Base-by-base conservation (phyloP, 352 stramenopile genomes). In the Globisporangium paddicum region DNA sequence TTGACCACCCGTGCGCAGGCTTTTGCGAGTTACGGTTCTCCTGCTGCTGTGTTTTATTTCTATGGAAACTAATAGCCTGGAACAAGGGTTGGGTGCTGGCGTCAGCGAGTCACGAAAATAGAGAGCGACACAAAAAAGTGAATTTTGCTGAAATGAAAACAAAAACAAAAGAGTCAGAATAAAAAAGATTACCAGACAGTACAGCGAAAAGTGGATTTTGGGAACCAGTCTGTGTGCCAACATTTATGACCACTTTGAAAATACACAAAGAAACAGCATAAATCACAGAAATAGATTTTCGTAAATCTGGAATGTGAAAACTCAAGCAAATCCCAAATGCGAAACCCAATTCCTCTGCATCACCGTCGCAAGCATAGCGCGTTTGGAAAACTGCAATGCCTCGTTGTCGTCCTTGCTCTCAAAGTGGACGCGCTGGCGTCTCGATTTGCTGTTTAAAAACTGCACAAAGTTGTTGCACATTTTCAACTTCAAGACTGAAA, bases 1-100 rank as follows among this genome's bases (percentile, higher is more conserved):
- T 32, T 32, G 28, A 32, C 21, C 10, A 32, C 21, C 10, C 3
- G 44, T 13, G 21, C 21, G 9, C 9, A 13, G 44, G 6, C n/a
- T 50, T 50, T 50, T 50, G 44, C 42, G 28, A 48, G 42, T 48
- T 11, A 28, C 42, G 42, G 42, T 30, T 48, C 41, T 28, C n/a
- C 41, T 28, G n/a, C 1, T 26, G 14, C n/a, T n/a, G n/a, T n/a
- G n/a, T n/a, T n/a, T n/a, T n/a, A 6, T 48, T 48, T 48, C 21
- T 48, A 30, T 48, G 42, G 21, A 48, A 48, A 48, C 19, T n/a
- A n/a, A n/a, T n/a, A n/a, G n/a, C n/a, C n/a, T n/a, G n/a, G n/a
- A n/a, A n/a, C 13, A 23, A 41, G 49, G 49, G 49, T 56, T 56
- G 30, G 50, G 50, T 47, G 9, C 35, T 57, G 51, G 19, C 51